A percentile compares a stretch with the other conserved stretches of the same genome.
Evolutionary conservation across 177 flowering plant genomes (phyloP).

Genomic region (Tripterygium wilfordii): DNA sequence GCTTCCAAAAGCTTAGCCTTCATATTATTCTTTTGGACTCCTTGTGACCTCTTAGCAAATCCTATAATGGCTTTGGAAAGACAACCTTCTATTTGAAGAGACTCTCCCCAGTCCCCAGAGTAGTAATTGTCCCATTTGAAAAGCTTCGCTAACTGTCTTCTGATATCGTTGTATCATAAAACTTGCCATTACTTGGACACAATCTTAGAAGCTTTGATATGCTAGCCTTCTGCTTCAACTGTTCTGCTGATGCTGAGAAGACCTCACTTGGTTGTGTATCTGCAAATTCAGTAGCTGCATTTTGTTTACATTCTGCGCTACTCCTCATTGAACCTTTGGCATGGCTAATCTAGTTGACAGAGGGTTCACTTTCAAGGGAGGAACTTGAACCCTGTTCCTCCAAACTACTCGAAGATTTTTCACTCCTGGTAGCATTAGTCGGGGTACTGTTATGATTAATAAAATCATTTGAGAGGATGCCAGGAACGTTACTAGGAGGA

Average conservation of each 20-base stretch:
- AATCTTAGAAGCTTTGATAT: slow-evolving; percentile 54
- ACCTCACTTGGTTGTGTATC: slow-evolving; percentile 42
- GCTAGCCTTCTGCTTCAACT: slow-evolving; percentile 36
- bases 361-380: slow-evolving; percentile 47
- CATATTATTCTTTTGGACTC: slow-evolving; percentile 40
- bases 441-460: slow-evolving; percentile 22
- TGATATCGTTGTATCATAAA: slow-evolving; percentile 32
- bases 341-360: slow-evolving; percentile 33
- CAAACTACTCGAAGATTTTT: slow-evolving; percentile 57
- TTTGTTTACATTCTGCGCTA: slow-evolving; percentile 44
- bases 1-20: slow-evolving; percentile 64
- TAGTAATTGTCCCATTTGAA: slow-evolving; percentile 45
- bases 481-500: slow-evolving; percentile 43
- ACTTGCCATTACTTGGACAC: slow-evolving; percentile 35
- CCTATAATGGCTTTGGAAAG: too few species aligned
- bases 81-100: slow-evolving; percentile 36
- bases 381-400: slow-evolving; percentile 59
- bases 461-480: slow-evolving; percentile 22
- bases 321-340: slow-evolving; percentile 37
- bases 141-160: slow-evolving; percentile 43
- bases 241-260: slow-evolving; percentile 26
- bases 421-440: slow-evolving; percentile 57
- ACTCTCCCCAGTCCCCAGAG: slow-evolving; percentile 19
- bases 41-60: slow-evolving; percentile 40
- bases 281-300: slow-evolving; percentile 25